phyloP scores from a whole-genome alignment of 495 filamentous ascomycete genomes.

The Halenospora varia region DNA sequence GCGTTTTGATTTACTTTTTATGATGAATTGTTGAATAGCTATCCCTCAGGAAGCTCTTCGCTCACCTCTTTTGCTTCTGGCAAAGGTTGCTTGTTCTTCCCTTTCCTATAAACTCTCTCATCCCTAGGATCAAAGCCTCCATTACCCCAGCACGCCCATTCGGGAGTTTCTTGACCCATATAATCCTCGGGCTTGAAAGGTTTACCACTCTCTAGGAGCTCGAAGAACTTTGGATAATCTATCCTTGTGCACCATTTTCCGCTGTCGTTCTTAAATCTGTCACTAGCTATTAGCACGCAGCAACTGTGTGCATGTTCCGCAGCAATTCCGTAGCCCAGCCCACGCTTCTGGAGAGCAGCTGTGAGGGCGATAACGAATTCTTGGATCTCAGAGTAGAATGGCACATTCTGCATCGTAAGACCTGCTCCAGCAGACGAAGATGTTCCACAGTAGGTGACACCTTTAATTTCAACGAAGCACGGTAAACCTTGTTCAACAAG shows the following conservation, averaged over 20 bases:
- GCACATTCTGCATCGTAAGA: slow-evolving; percentile 91
- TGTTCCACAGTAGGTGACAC: slow-evolving; percentile 94
- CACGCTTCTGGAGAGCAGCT: slow-evolving; percentile 57
- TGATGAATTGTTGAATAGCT: too few relatives aligned
- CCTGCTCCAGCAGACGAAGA: slow-evolving; percentile 74
- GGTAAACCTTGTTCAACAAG: slow-evolving; percentile 80
- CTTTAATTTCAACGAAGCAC: slow-evolving; percentile 91
- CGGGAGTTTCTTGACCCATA: slow-evolving; percentile 73
- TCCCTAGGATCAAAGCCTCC: slow-evolving; percentile 93
- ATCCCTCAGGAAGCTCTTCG: too few relatives aligned
- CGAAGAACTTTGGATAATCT: slow-evolving; percentile 85
- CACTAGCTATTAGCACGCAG: slow-evolving; percentile 79
- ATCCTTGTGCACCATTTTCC: slow-evolving; percentile 89
- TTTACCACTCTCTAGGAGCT: slow-evolving; percentile 67
- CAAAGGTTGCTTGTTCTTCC: slow-evolving; percentile 38
- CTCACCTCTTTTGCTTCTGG: slow-evolving; percentile 6
- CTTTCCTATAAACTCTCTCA: slow-evolving; percentile 77
- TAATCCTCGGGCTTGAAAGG: slow-evolving; percentile 85
- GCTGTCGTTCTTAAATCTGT: slow-evolving; percentile 60
- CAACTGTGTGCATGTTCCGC: slow-evolving; percentile 95
- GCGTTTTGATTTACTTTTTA: too few relatives aligned
- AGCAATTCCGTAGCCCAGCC: slow-evolving; percentile 80
- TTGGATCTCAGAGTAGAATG: slow-evolving; percentile 84
- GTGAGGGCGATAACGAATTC: slow-evolving; percentile 75
- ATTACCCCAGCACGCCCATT: slow-evolving; percentile 93